phyloP scores from a whole-genome alignment of 306 rosid species.

The Rosa persica region DNA sequence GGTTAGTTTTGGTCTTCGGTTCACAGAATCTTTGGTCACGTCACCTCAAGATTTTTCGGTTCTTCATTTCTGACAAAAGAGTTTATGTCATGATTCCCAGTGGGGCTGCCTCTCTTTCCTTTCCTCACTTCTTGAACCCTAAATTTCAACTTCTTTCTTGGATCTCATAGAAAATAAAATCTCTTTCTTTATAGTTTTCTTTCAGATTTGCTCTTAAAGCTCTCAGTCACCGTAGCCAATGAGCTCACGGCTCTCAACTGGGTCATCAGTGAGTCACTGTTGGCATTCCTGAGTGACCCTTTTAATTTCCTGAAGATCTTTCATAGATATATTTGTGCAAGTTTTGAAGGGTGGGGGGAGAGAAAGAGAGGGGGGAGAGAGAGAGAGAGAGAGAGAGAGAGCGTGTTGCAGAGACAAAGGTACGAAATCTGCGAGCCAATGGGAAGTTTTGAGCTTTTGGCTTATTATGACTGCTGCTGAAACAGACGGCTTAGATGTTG shows the following conservation, averaged over 20 bases:
- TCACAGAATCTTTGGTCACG: constrained; percentile 78
- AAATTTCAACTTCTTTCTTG: constrained; percentile 22
- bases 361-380: constrained; percentile 7
- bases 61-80: constrained; percentile 67
- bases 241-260: constrained; percentile 16
- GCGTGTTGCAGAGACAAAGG: constrained; percentile 34
- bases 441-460: constrained; percentile 57
- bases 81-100: constrained; percentile 58
- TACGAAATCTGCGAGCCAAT: constrained; percentile 61
- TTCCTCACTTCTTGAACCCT: constrained; percentile 45
- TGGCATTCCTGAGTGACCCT: constrained; percentile 33
- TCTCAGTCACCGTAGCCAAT: neutral
- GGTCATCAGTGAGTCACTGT: constrained; percentile 38
- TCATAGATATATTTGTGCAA: constrained; percentile 52
- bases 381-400: constrained; percentile 16
- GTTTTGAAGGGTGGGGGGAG: constrained; percentile 17
- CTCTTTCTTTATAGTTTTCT: constrained; percentile 21
- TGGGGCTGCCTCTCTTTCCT: constrained; percentile 26
- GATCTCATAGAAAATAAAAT: constrained; percentile 26
- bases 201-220: neutral
- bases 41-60: constrained; percentile 71
- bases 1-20: constrained; percentile 49
- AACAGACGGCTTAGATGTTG: constrained; percentile 66
- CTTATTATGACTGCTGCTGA: constrained; percentile 47
- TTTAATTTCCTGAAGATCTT: constrained; percentile 53